phyloP scores from a whole-genome alignment of 1,284 basidiomycete genomes.

The Malassezia vespertilionis region DNA sequence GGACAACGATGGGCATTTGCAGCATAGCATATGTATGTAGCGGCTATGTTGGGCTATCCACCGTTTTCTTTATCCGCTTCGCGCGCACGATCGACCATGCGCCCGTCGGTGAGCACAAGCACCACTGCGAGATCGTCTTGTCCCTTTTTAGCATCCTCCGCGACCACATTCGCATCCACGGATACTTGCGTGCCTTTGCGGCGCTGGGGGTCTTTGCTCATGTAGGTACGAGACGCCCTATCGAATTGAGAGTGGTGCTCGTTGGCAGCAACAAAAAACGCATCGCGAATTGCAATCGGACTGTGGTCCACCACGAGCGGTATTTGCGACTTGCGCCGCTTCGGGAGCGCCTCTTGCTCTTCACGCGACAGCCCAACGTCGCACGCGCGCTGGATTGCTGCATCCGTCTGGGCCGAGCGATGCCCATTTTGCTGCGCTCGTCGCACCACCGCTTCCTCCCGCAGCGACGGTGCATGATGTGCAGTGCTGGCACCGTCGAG shows the following conservation, averaged over 20 bases:
- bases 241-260: constrained; percentile 36
- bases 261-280: constrained; percentile 25
- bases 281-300: constrained; percentile 29
- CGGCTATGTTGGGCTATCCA: no score
- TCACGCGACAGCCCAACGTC: not conserved
- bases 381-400: constrained; percentile 8
- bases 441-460: not conserved
- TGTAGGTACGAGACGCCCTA: constrained; percentile 16
- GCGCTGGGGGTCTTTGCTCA: not conserved
- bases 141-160: constrained; percentile 16
- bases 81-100: constrained; percentile 21
- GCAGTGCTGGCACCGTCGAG: constrained; percentile 1
- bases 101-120: constrained; percentile 28
- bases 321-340: not conserved
- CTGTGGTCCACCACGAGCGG: constrained; percentile 27
- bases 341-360: not conserved
- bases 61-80: not conserved
- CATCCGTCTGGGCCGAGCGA: not conserved
- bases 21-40: constrained; percentile 12
- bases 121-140: constrained; percentile 26
- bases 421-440: not conserved
- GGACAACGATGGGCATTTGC: constrained; percentile 37
- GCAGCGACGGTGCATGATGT: not conserved
- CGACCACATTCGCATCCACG: constrained; percentile 3
- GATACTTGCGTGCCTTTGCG: constrained; percentile 1